A percentile compares a stretch with the other conserved stretches of the same genome.
Conservation (phyloP, 768 basidiomycete genomes). For the Trametes sanguinea region DNA sequence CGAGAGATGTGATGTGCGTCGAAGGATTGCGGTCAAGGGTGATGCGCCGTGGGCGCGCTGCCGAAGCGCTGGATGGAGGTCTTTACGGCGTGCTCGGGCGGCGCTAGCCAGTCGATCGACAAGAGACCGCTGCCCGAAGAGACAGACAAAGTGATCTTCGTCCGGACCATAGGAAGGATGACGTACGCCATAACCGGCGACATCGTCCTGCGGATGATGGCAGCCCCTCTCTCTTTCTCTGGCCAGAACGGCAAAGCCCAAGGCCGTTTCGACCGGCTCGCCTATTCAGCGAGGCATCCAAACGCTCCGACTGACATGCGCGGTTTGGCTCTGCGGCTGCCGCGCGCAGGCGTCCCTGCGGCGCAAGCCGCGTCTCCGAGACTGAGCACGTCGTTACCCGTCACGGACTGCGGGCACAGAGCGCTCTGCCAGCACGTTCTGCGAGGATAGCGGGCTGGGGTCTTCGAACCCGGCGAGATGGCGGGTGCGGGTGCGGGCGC, state of each 20-base stretch:
- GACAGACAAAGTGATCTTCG: constrained; percentile 5
- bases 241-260: background rate
- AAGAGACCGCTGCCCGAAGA: background rate
- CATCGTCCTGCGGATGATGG: constrained; percentile 7
- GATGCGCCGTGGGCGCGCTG: background rate
- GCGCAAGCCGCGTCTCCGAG: too few species aligned
- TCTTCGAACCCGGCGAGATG: too few species aligned
- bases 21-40: background rate
- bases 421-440: too few species aligned
- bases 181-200: constrained; percentile 10
- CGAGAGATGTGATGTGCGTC: background rate
- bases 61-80: too few species aligned
- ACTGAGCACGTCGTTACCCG: too few species aligned
- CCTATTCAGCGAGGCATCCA: background rate
- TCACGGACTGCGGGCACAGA: too few species aligned
- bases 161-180: background rate
- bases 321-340: background rate
- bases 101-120: constrained; percentile 1
- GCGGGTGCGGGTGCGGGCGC: background rate
- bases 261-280: background rate
- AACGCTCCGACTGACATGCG: background rate
- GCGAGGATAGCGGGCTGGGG: too few species aligned
- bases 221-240: background rate
- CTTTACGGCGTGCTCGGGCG: background rate
- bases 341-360: too few species aligned